Evolutionary conservation across 2,329 filamentous ascomycete genomes (phyloP), one percentile per base, ranked within the genome.

Genomic region (Diplodia corticola): DNA sequence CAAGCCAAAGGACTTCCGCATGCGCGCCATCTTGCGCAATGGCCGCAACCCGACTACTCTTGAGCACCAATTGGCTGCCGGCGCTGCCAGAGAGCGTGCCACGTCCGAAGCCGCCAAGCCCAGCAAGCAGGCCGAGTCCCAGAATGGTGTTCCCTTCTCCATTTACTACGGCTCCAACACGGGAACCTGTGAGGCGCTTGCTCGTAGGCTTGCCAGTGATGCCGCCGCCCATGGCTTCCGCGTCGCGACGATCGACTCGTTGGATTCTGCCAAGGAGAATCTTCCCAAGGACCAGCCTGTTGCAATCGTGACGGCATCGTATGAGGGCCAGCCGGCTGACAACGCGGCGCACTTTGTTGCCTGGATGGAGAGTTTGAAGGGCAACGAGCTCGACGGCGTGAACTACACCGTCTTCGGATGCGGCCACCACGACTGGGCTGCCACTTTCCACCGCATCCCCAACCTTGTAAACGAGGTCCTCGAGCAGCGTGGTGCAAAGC

Each of bases 301-400:
- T 2, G 73, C 75, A 0, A 77, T 81, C 20, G 70, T 81, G 50
- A 78, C 78, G 4, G 75, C 78, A 2, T 78, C 75, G 0, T 81
- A 80, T 59, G 79, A 81, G 67, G 80, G 80, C 12, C 73, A 78
- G 26, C 79, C 80, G 3, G 72, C 79, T 2, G 80, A 81, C 55
- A 81, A 81, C 54, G 79, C 79, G 0, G 75, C 74, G 3, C 75
- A 79, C 54, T 81, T 81, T 51, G 73, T 79, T 20, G 73, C 75
- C 20, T 81, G 79, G 80, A 64, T 81, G 0, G 70, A 72, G 17
- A 69, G 68, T 2, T 67, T 75, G 13, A 73, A 76, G 35, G 73
- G 61, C 0, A 69, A 70, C 1, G 73, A 75, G 53, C 60, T 79
- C 9, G 69, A 74, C 5, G 73, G 75, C 5, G 75, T 78, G 2